Percentiles rank a stretch among this genome's conserved stretches.
Evolutionary conservation across 352 stramenopile species (phyloP).

Genomic region (Phytopythium vexans): DNA sequence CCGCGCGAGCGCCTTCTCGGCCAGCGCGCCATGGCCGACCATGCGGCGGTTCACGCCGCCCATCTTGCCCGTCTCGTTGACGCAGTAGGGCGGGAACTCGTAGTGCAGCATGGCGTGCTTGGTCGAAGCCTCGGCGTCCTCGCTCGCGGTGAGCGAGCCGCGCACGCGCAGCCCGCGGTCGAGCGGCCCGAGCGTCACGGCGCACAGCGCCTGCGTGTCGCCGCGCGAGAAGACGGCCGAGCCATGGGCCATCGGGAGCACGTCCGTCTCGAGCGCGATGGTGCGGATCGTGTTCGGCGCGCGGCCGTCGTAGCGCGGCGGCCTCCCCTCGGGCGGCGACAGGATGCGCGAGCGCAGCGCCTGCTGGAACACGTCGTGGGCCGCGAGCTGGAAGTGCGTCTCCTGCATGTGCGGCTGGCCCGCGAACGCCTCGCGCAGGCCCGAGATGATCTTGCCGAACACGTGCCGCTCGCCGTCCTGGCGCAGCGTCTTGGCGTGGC

Average conservation of each 20-base stretch:
- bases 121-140: constrained; percentile 34
- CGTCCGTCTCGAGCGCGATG: constrained; percentile 82
- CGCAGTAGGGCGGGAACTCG: constrained; percentile 97
- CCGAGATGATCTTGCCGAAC: constrained; percentile 68
- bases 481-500: constrained; percentile 51
- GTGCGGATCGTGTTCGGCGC: constrained; percentile 74
- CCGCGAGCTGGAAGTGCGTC: constrained; percentile 48
- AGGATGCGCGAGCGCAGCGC: constrained; percentile 71
- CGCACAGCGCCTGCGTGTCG: constrained; percentile 89
- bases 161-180: constrained; percentile 73
- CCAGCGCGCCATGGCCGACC: constrained; percentile 96
- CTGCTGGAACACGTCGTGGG: constrained; percentile 76
- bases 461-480: constrained; percentile 65
- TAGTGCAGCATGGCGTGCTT: constrained; percentile 97
- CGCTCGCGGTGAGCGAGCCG: constrained; percentile 40
- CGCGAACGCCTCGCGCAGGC: constrained; percentile 51
- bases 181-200: constrained; percentile 83
- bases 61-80: constrained; percentile 93
- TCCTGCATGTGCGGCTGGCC: constrained; percentile 36
- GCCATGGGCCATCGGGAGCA: constrained; percentile 88
- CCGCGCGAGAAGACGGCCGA: constrained; percentile 87
- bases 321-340: constrained; percentile 11
- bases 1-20: constrained; percentile 94
- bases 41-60: constrained; percentile 89
- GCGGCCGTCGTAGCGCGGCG: constrained; percentile 84